A percentile compares a stretch with the other conserved stretches of the same genome.
Conservation (phyloP, 2,329 filamentous ascomycete species). For the Neospermospora avenae region DNA sequence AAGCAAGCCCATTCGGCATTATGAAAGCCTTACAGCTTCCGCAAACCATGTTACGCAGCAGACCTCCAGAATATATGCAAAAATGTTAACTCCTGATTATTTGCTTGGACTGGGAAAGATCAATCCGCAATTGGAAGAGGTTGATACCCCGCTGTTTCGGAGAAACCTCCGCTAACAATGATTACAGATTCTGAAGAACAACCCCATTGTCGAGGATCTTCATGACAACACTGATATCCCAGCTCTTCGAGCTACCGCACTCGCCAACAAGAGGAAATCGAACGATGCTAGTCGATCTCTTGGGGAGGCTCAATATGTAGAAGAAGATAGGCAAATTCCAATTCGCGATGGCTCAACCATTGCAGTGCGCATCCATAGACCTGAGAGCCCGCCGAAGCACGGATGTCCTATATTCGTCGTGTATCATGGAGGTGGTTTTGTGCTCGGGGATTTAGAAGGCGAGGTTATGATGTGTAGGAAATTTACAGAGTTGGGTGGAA, state of each 20-base stretch:
- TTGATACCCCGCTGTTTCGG: not conserved
- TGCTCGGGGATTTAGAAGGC: slow-evolving; percentile 36
- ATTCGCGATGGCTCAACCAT: slow-evolving; percentile 27
- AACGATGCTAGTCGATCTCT: not conserved
- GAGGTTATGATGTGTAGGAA: slow-evolving; percentile 35
- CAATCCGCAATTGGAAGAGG: slow-evolving; percentile 22
- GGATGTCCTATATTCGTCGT: slow-evolving; percentile 35
- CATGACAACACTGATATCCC: slow-evolving; percentile 12
- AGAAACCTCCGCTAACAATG: not conserved
- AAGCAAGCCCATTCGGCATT: not conserved
- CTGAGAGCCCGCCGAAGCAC: slow-evolving; percentile 15
- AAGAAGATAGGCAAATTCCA: slow-evolving; percentile 26
- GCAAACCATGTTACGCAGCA: not conserved
- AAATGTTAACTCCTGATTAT: slow-evolving; percentile 15
- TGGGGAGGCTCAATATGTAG: slow-evolving; percentile 12
- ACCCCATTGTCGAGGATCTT: not conserved
- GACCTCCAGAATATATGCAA: not conserved
- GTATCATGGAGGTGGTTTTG: slow-evolving; percentile 38
- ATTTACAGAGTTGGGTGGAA: slow-evolving; percentile 37
- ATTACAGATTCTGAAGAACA: slow-evolving; percentile 8
- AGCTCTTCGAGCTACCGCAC: slow-evolving; percentile 7
- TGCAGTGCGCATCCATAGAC: slow-evolving; percentile 25
- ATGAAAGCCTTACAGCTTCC: not conserved
- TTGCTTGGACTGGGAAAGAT: slow-evolving; percentile 18
- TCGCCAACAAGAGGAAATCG: not conserved